These are phyloP conservation scores for Corniculantispora saksenae DNA, from an alignment of 2,329 filamentous ascomycete genomes.

Conservation along the genomic window DNA sequence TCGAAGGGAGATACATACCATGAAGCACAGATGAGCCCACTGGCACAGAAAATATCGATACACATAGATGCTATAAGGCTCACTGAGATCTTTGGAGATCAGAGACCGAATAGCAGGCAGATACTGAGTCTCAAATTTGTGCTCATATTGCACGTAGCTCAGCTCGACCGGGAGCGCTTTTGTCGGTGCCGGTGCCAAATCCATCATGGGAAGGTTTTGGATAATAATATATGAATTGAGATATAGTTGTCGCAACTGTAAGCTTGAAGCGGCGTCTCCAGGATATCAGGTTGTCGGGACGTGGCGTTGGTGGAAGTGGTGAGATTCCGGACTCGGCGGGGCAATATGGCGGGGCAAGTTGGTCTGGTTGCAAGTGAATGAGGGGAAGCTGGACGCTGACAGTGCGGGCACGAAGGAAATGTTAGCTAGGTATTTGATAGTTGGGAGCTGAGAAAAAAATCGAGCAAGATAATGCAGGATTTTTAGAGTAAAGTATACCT, in stretches of 20 bases:
- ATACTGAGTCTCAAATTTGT: conserved; percentile 62
- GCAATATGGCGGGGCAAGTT: conserved; percentile 13
- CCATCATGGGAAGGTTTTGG: conserved; percentile 28
- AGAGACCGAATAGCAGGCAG: conserved; percentile 86
- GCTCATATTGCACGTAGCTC: conserved; percentile 63
- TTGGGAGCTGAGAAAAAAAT: not conserved
- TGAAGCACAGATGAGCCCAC: conserved; percentile 96
- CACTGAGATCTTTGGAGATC: conserved; percentile 94
- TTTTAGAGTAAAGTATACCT: not conserved
- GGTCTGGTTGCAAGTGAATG: not conserved
- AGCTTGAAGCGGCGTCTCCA: not conserved
- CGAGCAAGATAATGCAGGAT: not conserved
- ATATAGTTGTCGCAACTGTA: no score
- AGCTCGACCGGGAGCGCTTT: conserved; percentile 48
- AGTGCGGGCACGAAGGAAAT: not conserved
- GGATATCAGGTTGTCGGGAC: not conserved
- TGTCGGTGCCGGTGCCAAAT: conserved; percentile 32
- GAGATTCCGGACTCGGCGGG: conserved; percentile 13
- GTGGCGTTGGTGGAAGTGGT: conserved; percentile 9
- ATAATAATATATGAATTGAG: not conserved
- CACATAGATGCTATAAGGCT: conserved; percentile 99
- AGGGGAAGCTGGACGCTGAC: not conserved
- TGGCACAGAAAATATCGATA: conserved; percentile 98
- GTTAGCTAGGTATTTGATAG: not conserved
- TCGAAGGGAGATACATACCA: conserved; percentile 56